Evolutionary conservation across 108 stramenopile species (phyloP).

Genomic region (Heterococcus sp.): DNA sequence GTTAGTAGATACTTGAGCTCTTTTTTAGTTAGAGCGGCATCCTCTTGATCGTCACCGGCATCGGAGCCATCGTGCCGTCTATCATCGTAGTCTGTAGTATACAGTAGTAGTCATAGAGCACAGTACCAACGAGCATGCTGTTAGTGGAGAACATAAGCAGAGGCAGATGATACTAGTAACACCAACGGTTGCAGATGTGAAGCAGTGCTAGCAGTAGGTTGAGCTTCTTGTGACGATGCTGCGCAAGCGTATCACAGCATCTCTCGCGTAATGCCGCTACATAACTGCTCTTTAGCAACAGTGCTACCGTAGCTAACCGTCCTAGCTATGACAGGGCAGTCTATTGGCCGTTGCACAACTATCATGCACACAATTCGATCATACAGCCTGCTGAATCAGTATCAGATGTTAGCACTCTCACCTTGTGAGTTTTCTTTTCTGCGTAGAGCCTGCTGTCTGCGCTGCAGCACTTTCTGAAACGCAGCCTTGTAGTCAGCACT

Average conservation of each 20-base stretch:
- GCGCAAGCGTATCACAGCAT: too few relatives aligned
- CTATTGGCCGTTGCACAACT: background rate
- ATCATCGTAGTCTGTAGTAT: background rate
- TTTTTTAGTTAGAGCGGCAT: background rate
- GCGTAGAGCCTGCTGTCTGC: background rate
- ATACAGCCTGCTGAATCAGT: background rate
- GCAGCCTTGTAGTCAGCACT: conserved; percentile 51
- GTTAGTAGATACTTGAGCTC: conserved; percentile 15
- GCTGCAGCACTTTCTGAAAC: conserved; percentile 31
- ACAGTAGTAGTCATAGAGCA: background rate
- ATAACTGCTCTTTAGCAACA: too few relatives aligned
- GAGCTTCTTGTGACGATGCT: too few relatives aligned
- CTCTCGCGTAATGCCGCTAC: too few relatives aligned
- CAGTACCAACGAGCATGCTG: background rate
- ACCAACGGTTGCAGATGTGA: background rate
- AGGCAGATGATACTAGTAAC: background rate
- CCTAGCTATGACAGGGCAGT: too few relatives aligned
- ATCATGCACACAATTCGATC: background rate
- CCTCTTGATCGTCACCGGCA: background rate
- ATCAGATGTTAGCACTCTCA: background rate
- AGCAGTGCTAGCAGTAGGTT: too few relatives aligned
- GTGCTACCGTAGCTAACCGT: too few relatives aligned
- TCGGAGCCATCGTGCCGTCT: background rate
- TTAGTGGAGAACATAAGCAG: background rate
- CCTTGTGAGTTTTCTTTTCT: background rate